These are phyloP conservation scores for Paspalum notatum DNA, from an alignment of 176 grass and related monocot species.

Conservation along the genomic window DNA sequence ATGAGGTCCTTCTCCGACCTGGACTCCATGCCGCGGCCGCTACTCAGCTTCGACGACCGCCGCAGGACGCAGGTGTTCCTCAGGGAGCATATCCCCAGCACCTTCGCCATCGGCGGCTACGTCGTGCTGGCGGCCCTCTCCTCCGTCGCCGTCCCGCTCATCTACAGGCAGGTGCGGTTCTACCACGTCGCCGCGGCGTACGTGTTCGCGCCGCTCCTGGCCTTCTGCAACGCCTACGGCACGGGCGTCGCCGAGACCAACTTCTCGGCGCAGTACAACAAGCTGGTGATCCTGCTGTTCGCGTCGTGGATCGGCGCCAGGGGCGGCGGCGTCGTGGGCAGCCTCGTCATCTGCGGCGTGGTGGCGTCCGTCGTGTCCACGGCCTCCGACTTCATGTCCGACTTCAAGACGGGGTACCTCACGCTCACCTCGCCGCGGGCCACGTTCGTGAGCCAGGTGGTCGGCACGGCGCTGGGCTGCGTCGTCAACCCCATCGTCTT, in stretches of 20 bases:
- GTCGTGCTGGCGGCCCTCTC: slow-evolving; percentile 51
- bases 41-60: slow-evolving; percentile 67
- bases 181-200: slow-evolving; percentile 68
- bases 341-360: slow-evolving; percentile 70
- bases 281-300: slow-evolving; percentile 73
- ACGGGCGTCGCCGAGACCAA: slow-evolving; percentile 75
- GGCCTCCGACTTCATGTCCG: slow-evolving; percentile 69
- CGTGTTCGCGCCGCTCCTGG: slow-evolving; percentile 65
- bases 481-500: slow-evolving; percentile 69
- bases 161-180: slow-evolving; percentile 59
- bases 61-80: slow-evolving; percentile 58
- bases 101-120: slow-evolving; percentile 55
- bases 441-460: slow-evolving; percentile 71
- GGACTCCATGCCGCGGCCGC: slow-evolving; percentile 30
- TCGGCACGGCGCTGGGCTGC: slow-evolving; percentile 62
- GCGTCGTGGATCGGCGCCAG: slow-evolving; percentile 58
- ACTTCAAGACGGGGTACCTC: slow-evolving; percentile 85
- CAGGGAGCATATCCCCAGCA: slow-evolving; percentile 69
- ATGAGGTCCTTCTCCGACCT: slow-evolving; percentile 50
- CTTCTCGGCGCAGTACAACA: slow-evolving; percentile 70
- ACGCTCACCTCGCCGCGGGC: slow-evolving; percentile 73
- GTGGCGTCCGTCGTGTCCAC: slow-evolving; percentile 69
- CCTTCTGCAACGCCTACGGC: slow-evolving; percentile 89
- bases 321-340: slow-evolving; percentile 56
- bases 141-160: slow-evolving; percentile 51